Evolutionary conservation across 140 eudicot genomes (phyloP), one percentile per base, ranked within the genome.

Genomic region (Oenanthe javanica): DNA sequence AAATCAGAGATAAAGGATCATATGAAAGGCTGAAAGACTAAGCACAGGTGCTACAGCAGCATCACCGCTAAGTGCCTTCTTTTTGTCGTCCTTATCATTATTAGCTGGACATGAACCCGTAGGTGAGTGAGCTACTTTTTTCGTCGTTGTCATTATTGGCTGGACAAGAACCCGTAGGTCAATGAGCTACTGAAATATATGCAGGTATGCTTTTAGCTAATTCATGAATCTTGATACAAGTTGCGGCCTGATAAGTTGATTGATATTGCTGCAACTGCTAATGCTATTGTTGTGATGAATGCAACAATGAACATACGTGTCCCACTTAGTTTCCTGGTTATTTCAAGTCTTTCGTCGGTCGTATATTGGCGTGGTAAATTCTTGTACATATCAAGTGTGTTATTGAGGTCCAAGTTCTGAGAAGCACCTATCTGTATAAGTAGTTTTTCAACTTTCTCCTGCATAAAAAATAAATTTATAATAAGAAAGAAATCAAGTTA

Each of bases 371-470:
- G 71, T 10, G 47, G 21, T 2, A 69, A 69, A 36, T 9, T 4
- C 71, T 23, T 63, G 74, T 69, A 69, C 47, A 36, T 15, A 38
- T 69, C 74, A 69, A 36, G 74, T 69, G 21, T 27, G 43, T 36
- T 11, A 1, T 25, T 23, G 71, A 63, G 71, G 71, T 63, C 25
- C 71, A 63, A 63, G 71, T 63, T 69, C 46, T 69, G 74, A 69
- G 21, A n/a, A 15, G 74, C 74, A 15, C 74, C 74, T 6, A 69
- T 69, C 2, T 69, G 47, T 69, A 13, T 46, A 69, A 69, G 74
- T 69, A 69, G 27, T 12, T 69, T 69, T 40, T 69, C 11, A 15
- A 69, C 74, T 69, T 69, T 69, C 47, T 69, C 74, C 74, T 69
- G 74, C 74, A 31, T 31, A 31, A 36, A 69, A 36, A 18, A 36